Evolutionary conservation across 192 early-diverging fungal genomes (phyloP).

Genomic region (Entomortierella parvispora): DNA sequence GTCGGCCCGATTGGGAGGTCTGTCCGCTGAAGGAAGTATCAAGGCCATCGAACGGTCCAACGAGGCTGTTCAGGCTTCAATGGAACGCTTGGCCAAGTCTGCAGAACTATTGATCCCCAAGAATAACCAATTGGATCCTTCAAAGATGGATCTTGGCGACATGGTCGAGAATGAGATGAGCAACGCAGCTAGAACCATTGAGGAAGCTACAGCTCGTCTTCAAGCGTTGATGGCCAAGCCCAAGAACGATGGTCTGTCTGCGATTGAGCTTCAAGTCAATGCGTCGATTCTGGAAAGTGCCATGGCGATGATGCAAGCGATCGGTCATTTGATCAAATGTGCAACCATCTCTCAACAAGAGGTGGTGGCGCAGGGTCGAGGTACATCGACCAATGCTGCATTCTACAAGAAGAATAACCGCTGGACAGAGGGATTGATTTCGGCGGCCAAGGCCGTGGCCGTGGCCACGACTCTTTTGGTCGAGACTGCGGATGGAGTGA

Average conservation of each 20-base stretch:
- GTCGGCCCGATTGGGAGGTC: conserved; percentile 70
- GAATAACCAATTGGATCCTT: conserved; percentile 60
- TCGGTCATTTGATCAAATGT: conserved; percentile 90
- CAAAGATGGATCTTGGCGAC: conserved; percentile 79
- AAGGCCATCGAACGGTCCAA: conserved; percentile 79
- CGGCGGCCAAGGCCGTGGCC: conserved; percentile 94
- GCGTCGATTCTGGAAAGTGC: conserved; percentile 88
- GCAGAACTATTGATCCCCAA: conserved; percentile 80
- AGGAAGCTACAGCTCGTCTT: conserved; percentile 84
- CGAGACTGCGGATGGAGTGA: conserved; percentile 95
- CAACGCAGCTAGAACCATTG: conserved; percentile 89
- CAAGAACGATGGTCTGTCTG: conserved; percentile 68
- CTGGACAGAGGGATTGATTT: conserved; percentile 99
- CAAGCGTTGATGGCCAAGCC: conserved; percentile 82
- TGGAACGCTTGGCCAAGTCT: conserved; percentile 75
- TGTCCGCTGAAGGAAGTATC: conserved; percentile 69
- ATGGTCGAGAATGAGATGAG: conserved; percentile 93
- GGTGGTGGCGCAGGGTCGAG: conserved; percentile 93
- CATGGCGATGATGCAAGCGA: conserved; percentile 92
- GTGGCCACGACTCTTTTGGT: conserved; percentile 90
- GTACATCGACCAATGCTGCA: conserved; percentile 75
- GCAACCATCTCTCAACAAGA: conserved; percentile 96
- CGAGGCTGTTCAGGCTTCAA: conserved; percentile 77
- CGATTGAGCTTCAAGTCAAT: conserved; percentile 88
- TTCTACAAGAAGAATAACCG: conserved; percentile 99